phyloP scores from a whole-genome alignment of 257 asterid genomes.

The Linderniella brevidens region DNA sequence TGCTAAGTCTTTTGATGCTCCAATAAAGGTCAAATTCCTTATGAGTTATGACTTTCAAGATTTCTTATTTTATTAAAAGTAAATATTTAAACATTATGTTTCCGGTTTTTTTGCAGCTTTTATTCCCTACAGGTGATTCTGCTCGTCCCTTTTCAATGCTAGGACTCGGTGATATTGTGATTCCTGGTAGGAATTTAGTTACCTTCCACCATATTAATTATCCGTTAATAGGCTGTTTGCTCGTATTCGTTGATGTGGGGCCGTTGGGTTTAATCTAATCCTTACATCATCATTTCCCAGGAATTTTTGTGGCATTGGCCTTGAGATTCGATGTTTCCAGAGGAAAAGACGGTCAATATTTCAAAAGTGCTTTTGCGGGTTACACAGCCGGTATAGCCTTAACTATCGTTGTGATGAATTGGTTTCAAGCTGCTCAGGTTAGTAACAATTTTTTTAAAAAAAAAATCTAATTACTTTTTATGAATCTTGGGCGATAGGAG shows the following conservation, averaged over 20 bases:
- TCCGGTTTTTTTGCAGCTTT: constrained; percentile 42
- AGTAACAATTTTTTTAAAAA: background rate
- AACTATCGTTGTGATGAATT: constrained; percentile 83
- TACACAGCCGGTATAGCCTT: constrained; percentile 50
- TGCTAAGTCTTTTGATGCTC: constrained; percentile 94
- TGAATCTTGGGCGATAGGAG: no score
- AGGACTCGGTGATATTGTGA: constrained; percentile 96
- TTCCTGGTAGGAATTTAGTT: constrained; percentile 53
- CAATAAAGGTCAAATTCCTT: constrained; percentile 52
- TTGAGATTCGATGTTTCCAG: constrained; percentile 84
- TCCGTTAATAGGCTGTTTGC: background rate
- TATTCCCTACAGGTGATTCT: constrained; percentile 76
- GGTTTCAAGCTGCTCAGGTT: constrained; percentile 99
- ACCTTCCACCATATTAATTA: background rate
- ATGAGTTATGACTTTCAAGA: background rate
- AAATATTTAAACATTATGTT: constrained; percentile 3
- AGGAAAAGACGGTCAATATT: constrained; percentile 64
- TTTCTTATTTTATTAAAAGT: constrained; percentile 1
- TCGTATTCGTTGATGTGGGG: no score
- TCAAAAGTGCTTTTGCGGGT: constrained; percentile 84
- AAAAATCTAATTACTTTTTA: no score
- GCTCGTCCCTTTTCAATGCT: constrained; percentile 94
- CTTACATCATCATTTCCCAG: constrained; percentile 20
- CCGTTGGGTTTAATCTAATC: background rate
- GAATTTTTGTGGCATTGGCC: constrained; percentile 95